A percentile compares a stretch with the other conserved stretches of the same genome.
These are phyloP conservation scores for Trypanosoma rangeli DNA, from an alignment of 208 protist genomes.

Conservation along the genomic window DNA sequence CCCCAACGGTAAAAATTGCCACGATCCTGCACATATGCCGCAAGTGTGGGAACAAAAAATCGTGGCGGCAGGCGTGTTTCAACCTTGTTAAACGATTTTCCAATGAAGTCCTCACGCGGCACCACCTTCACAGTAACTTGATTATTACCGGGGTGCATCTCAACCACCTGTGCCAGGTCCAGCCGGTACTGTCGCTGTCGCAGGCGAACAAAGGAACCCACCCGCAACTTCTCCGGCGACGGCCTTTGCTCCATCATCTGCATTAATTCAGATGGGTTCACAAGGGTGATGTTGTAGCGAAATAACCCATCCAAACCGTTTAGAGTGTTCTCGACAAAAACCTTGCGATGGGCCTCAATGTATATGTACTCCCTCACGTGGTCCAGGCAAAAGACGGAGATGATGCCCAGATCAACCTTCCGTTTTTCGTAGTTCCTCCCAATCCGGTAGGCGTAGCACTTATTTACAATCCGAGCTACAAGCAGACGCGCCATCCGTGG, in stretches of 20 bases:
- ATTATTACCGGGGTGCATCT: slow-evolving; percentile 48
- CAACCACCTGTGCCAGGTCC: slow-evolving; percentile 81
- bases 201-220: slow-evolving; percentile 82
- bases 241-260: slow-evolving; percentile 87
- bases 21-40: slow-evolving; percentile 50
- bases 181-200: slow-evolving; percentile 81
- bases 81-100: slow-evolving; percentile 76
- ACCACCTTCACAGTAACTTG: slow-evolving; percentile 82
- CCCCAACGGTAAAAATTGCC: slow-evolving; percentile 80
- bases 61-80: slow-evolving; percentile 59
- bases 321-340: slow-evolving; percentile 88
- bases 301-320: slow-evolving; percentile 87
- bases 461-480: slow-evolving; percentile 91
- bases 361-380: slow-evolving; percentile 94
- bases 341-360: slow-evolving; percentile 86
- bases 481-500: slow-evolving; percentile 83
- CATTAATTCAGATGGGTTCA: slow-evolving; percentile 85
- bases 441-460: slow-evolving; percentile 88
- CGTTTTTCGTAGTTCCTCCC: slow-evolving; percentile 74
- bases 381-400: slow-evolving; percentile 91
- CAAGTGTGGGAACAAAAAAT: slow-evolving; percentile 77
- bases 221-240: slow-evolving; percentile 59
- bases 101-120: slow-evolving; percentile 86
- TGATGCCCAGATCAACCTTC: slow-evolving; percentile 88
- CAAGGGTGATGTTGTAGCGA: slow-evolving; percentile 82